Conservation (phyloP, 192 early-diverging fungal genomes). For the Podila clonocystis region DNA sequence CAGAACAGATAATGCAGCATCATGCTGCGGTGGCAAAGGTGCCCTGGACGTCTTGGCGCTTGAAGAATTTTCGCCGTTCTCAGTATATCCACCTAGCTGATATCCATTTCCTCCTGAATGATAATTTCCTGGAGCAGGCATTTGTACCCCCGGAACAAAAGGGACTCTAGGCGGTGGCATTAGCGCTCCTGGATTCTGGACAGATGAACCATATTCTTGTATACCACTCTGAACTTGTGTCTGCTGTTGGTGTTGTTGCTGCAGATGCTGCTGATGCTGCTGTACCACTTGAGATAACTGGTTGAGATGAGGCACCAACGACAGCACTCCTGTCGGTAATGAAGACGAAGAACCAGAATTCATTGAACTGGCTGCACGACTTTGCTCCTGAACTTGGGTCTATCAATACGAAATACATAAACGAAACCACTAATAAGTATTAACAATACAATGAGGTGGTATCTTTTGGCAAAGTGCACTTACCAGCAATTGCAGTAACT, state of each 20-base stretch:
- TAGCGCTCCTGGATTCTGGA: background rate
- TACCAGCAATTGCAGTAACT: no score
- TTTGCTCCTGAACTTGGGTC: constrained; percentile 2
- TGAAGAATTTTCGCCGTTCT: background rate
- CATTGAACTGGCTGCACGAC: background rate
- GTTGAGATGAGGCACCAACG: background rate
- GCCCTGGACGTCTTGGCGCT: background rate
- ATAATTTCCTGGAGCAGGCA: background rate
- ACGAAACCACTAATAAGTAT: no score
- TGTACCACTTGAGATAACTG: background rate
- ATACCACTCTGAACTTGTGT: no score
- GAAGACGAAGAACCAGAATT: background rate
- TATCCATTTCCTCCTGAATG: background rate
- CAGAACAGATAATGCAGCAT: background rate
- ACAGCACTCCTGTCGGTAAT: background rate
- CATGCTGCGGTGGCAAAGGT: constrained; percentile 1
- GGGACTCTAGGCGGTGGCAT: background rate
- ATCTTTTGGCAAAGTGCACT: background rate
- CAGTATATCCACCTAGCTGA: background rate
- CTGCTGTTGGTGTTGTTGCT: no score
- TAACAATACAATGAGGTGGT: background rate
- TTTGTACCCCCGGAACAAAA: background rate
- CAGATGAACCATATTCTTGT: no score
- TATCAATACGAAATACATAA: background rate
- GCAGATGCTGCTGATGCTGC: background rate